Conservation (phyloP, 352 stramenopile species). For the Plasmopara viticola region DNA sequence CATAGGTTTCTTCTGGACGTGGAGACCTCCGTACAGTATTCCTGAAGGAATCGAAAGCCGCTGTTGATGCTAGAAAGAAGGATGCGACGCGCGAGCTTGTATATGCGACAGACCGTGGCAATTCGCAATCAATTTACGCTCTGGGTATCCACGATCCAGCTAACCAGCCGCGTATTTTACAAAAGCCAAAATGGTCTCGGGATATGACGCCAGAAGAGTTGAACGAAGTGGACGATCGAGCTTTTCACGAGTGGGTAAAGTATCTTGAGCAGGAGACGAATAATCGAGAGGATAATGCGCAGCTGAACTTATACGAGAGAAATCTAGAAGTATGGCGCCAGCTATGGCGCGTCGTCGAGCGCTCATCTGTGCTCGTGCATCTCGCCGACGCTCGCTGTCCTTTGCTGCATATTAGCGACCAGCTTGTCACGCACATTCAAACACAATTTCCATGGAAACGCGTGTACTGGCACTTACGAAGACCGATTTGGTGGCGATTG, state of each 20-base stretch:
- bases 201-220: conserved; percentile 65
- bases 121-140: conserved; percentile 70
- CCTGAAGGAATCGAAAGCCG: conserved; percentile 45
- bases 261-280: conserved; percentile 24
- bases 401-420: conserved; percentile 65
- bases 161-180: conserved; percentile 62
- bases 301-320: conserved; percentile 70
- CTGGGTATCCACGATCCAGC: conserved; percentile 45
- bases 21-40: conserved; percentile 70
- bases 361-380: conserved; percentile 69
- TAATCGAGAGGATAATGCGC: conserved; percentile 11
- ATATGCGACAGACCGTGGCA: conserved; percentile 50
- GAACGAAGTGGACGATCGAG: conserved; percentile 38
- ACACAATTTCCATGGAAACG: conserved; percentile 68
- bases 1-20: conserved; percentile 23
- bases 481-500: conserved; percentile 91
- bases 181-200: conserved; percentile 54
- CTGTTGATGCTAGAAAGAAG: conserved; percentile 55
- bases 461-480: conserved; percentile 99
- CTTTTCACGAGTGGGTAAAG: conserved; percentile 54
- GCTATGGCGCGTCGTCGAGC: conserved; percentile 77
- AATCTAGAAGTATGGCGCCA: conserved; percentile 82
- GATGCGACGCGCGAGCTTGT: conserved; percentile 58
- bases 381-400: conserved; percentile 67
- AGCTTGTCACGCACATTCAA: conserved; percentile 45